Base-by-base conservation (phyloP, 73 alveolate species). In the Symbiodinium pilosum region DNA sequence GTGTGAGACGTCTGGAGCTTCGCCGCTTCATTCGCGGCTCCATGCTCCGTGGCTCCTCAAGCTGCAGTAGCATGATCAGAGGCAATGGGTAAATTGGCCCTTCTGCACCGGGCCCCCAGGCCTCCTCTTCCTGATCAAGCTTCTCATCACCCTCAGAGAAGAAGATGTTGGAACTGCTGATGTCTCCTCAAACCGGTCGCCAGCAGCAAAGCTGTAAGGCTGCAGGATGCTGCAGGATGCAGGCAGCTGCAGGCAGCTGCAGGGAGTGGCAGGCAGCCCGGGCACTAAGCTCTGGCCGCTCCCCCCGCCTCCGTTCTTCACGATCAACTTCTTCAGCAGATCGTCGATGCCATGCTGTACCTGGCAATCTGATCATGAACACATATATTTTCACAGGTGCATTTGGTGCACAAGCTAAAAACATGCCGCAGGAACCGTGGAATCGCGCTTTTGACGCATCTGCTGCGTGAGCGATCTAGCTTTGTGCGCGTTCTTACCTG, bases 321-420 rank as follows among this genome's bases (percentile, higher is more conserved):
- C 43, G 87, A 91, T 91, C 81, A 91, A 88, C 21, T 42, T 91
- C 81, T 91, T 26, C 97, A 91, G 24, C 83, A 91, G 81, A 71
- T 91, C 97, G 88, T 91, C 97, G 97, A 91, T 91, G 88, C 97
- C 97, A 52, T 91, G 87, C 97, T 91, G 97, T 38, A 91, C 97
- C 97, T 91, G 97, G 41, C 71, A 18, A 26, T 8, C 38, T 30
- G 40, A 8, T 5, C 83, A 30, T n/a, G n/a, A n/a, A n/a, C n/a
- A n/a, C n/a, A n/a, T n/a, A n/a, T n/a, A n/a, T n/a, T n/a, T n/a
- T n/a, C n/a, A n/a, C n/a, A n/a, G n/a, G n/a, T n/a, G n/a, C n/a
- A n/a, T n/a, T n/a, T n/a, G n/a, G n/a, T n/a, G n/a, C n/a, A n/a
- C n/a, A n/a, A n/a, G n/a, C n/a, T 38, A 64, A 34, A 6, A 71